These are phyloP conservation scores for Paracoccidioides lutzii DNA, from an alignment of 2,329 filamentous ascomycete species.

Conservation along the genomic window DNA sequence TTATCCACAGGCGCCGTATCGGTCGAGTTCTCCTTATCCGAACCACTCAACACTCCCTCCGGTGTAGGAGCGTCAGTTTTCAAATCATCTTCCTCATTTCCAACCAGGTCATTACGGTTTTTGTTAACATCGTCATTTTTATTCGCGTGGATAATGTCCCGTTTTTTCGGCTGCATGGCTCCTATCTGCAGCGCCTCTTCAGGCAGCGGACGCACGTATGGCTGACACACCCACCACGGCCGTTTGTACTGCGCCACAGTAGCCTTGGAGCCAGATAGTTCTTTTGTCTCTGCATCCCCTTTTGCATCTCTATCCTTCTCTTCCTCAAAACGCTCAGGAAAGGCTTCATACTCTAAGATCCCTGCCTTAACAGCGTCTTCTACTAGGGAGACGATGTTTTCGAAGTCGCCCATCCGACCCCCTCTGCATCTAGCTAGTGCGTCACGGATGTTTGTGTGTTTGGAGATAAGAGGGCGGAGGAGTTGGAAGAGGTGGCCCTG, in stretches of 20 bases:
- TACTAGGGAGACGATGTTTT: conserved; percentile 60
- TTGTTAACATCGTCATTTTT: not conserved
- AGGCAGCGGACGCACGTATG: conserved; percentile 73
- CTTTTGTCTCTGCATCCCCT: conserved; percentile 13
- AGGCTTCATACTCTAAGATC: conserved; percentile 50
- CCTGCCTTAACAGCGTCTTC: conserved; percentile 63
- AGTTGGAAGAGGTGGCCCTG: conserved; percentile 91
- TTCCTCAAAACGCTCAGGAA: conserved; percentile 26
- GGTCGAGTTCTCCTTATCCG: conserved; percentile 2
- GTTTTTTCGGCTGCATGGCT: conserved; percentile 61
- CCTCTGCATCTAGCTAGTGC: conserved; percentile 56
- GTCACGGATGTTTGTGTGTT: conserved; percentile 73
- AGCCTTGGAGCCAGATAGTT: conserved; percentile 34
- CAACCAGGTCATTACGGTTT: not conserved
- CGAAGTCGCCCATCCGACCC: conserved; percentile 63
- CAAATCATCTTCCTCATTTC: not conserved
- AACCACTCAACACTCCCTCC: not conserved
- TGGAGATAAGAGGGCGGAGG: conserved; percentile 64
- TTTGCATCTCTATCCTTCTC: conserved; percentile 22
- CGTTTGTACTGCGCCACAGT: conserved; percentile 61
- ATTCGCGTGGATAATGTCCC: conserved; percentile 26
- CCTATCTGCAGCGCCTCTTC: conserved; percentile 78
- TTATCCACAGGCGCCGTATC: not conserved
- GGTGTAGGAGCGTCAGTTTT: not conserved
- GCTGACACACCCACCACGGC: conserved; percentile 84